A percentile compares a stretch with the other conserved stretches of the same genome.
Evolutionary conservation across 2,329 filamentous ascomycete species (phyloP).

Genomic region (Fusarium sp.): DNA sequence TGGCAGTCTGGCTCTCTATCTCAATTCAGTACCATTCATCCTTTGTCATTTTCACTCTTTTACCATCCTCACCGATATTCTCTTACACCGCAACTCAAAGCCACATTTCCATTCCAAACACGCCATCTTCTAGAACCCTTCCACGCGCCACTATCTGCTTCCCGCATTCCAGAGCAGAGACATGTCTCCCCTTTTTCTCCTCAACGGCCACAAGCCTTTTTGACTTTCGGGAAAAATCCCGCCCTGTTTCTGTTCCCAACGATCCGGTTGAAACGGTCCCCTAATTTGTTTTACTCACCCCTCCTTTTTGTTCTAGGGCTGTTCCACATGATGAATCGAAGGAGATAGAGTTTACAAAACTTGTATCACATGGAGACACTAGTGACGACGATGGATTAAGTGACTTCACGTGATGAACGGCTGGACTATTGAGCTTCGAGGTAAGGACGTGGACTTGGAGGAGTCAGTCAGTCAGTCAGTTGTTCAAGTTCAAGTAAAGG

Average conservation of each 20-base stretch:
- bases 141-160: neutral
- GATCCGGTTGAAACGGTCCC: conserved; percentile 14
- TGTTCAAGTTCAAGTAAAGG: rapidly evolving
- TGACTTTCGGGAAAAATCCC: conserved; percentile 10
- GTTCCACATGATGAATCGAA: neutral
- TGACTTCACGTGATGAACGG: neutral
- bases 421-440: neutral
- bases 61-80: neutral
- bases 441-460: neutral
- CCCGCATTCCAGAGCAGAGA: conserved; percentile 30
- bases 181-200: neutral
- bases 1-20: neutral
- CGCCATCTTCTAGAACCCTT: conserved; percentile 16
- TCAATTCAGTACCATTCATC: too few relatives aligned
- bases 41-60: neutral
- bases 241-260: conserved; percentile 7
- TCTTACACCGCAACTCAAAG: conserved; percentile 11
- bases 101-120: conserved; percentile 1
- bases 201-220: conserved; percentile 19
- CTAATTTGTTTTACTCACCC: neutral
- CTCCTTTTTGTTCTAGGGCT: conserved; percentile 16
- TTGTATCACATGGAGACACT: neutral
- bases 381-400: neutral
- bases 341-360: conserved; percentile 15
- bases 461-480: neutral